Evolutionary conservation across 139 green algal genomes (phyloP), one percentile per base, ranked within the genome.

Genomic region (Spirogloea muscicola): DNA sequence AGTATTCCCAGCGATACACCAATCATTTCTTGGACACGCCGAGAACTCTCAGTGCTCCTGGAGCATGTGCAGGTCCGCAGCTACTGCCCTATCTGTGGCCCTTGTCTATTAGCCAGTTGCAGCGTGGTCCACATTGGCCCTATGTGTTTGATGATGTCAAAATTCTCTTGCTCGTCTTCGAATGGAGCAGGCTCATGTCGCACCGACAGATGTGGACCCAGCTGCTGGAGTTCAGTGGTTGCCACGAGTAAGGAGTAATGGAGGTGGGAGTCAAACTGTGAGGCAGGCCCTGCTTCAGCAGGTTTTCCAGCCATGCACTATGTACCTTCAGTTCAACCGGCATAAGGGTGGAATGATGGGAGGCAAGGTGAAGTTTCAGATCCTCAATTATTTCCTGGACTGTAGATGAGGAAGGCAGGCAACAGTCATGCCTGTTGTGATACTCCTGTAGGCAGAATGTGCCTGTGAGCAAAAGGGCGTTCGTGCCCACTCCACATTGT

Each of bases 161-260:
- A n/a, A n/a, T n/a, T n/a, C n/a, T n/a, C n/a, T n/a, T n/a, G n/a
- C n/a, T n/a, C n/a, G n/a, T n/a, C n/a, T n/a, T n/a, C n/a, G n/a
- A n/a, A n/a, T n/a, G n/a, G n/a, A n/a, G n/a, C n/a, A n/a, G 63
- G 78, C 72, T 10, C 64, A 84, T 36, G 72, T 84, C 2, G 78
- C 78, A 27, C 78, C 73, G 25, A 84, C 72, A 10, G 70, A 84
- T 37, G 71, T 84, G 3, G 78, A 84, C 57, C 37, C 72, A 10
- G 49, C 42, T 9, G 78, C 78, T 25, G 64, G 67, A 49, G 65
- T 84, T 16, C 78, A 84, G 39, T 84, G 78, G 78, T 44, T 84
- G 55, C 34, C 68, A 37, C 1, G 31, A 5, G 39, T n/a, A 71
- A 2, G 42, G n/a, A 61, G 29, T 6, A 4, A 34, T 16, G 57